These are phyloP conservation scores for Lipomyces starkeyi DNA, from an alignment of 805 yeast species.

Conservation along the genomic window DNA sequence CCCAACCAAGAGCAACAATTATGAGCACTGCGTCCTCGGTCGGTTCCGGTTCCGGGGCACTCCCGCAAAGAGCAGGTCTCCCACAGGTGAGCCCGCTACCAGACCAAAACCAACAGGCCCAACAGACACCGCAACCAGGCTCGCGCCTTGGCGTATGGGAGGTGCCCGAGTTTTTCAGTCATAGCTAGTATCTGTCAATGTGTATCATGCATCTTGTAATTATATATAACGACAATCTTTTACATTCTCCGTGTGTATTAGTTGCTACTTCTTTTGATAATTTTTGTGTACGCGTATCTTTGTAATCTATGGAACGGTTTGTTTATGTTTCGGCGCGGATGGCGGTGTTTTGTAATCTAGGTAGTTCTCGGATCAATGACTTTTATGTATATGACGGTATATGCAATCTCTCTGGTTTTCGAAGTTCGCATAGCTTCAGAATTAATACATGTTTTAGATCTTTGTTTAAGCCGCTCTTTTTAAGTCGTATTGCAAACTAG, in stretches of 20 bases:
- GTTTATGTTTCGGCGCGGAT: neutral
- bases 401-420: neutral
- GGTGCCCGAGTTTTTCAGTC: conserved; percentile 1
- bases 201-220: neutral
- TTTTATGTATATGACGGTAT: neutral
- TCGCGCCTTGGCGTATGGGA: conserved; percentile 7
- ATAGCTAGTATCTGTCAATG: neutral
- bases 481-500: no score
- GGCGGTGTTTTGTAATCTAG: neutral
- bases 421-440: no score
- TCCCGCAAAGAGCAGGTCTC: neutral
- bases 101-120: neutral
- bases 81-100: neutral
- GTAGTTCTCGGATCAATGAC: neutral
- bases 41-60: neutral
- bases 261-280: neutral
- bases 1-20: neutral
- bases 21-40: neutral
- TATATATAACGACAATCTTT: neutral
- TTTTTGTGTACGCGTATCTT: no score
- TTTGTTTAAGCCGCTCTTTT: no score
- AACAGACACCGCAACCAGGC: neutral
- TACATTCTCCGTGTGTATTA: neutral
- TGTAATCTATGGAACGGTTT: neutral
- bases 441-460: no score